These are phyloP conservation scores for Endothia cerciana DNA, from an alignment of 2,329 filamentous ascomycete species.

Conservation along the genomic window DNA sequence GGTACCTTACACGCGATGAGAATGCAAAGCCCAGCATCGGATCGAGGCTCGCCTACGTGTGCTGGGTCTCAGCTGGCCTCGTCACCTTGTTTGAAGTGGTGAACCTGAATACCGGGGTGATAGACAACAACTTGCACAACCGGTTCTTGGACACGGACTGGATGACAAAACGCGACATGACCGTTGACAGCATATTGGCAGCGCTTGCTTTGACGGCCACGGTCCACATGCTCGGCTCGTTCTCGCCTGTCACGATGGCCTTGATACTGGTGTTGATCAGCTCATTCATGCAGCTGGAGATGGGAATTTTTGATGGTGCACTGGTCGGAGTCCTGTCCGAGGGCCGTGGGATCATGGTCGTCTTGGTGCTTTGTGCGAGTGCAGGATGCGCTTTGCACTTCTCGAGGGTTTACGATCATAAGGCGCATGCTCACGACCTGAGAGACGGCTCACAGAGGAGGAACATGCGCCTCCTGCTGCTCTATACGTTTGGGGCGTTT, in stretches of 20 bases:
- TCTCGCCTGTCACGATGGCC: background rate
- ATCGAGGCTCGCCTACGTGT: constrained; percentile 4
- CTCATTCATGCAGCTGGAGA: background rate
- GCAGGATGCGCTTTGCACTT: background rate
- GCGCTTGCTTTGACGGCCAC: background rate
- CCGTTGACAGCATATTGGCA: background rate
- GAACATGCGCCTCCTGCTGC: background rate
- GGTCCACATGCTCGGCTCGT: constrained; percentile 1
- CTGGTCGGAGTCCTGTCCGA: background rate
- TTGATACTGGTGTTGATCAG: background rate
- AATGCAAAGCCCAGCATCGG: constrained; percentile 1
- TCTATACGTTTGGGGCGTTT: background rate
- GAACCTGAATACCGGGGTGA: background rate
- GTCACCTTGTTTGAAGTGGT: background rate
- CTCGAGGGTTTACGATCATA: background rate
- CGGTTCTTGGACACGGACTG: background rate
- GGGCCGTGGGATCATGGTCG: background rate
- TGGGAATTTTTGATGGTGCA: background rate
- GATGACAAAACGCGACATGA: constrained; percentile 2
- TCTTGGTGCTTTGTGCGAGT: background rate
- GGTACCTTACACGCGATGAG: background rate
- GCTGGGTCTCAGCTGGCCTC: background rate
- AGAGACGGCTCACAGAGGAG: background rate
- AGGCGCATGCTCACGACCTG: background rate
- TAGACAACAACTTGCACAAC: background rate